Evolutionary conservation across 768 basidiomycete genomes (phyloP).

Genomic region (Boletus fagicola): DNA sequence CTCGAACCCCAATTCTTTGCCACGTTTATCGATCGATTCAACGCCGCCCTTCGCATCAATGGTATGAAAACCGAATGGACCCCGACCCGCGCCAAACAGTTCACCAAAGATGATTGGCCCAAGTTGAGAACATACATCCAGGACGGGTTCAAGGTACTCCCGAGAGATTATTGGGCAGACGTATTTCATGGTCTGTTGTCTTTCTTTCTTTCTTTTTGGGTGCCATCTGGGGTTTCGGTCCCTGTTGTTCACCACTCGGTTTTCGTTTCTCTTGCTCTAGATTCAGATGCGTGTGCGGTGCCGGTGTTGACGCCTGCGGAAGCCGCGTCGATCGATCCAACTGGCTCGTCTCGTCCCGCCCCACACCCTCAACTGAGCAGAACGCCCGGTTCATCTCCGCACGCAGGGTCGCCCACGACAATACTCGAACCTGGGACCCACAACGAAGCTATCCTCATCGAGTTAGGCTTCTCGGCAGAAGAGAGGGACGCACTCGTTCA

Average conservation of each 20-base stretch:
- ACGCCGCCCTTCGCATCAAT: slow-evolving; percentile 45
- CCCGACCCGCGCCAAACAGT: slow-evolving; percentile 48
- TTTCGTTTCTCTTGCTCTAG: slow-evolving; percentile 33
- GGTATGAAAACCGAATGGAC: slow-evolving; percentile 50
- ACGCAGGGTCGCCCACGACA: slow-evolving; percentile 4
- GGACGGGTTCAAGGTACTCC: slow-evolving; percentile 57
- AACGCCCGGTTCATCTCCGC: slow-evolving; percentile 26
- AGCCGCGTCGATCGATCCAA: slow-evolving; percentile 46
- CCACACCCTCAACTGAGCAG: slow-evolving; percentile 50
- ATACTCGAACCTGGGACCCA: slow-evolving; percentile 50
- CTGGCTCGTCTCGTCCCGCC: slow-evolving; percentile 41
- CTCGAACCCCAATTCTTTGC: slow-evolving; percentile 72
- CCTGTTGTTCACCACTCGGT: not conserved
- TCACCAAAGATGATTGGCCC: slow-evolving; percentile 53
- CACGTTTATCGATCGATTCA: slow-evolving; percentile 56
- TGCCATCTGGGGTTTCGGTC: not conserved
- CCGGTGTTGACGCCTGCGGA: slow-evolving; percentile 67
- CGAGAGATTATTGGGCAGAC: slow-evolving; percentile 66
- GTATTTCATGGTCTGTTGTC: slow-evolving; percentile 56
- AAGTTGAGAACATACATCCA: slow-evolving; percentile 54
- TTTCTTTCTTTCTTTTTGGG: not conserved
- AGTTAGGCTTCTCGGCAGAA: slow-evolving; percentile 46
- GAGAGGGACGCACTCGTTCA: slow-evolving; percentile 40
- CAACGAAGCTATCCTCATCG: slow-evolving; percentile 50
- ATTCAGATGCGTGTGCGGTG: slow-evolving; percentile 67